Base-by-base conservation (phyloP, 1,284 basidiomycete genomes). In the Heterobasidion occidentale region DNA sequence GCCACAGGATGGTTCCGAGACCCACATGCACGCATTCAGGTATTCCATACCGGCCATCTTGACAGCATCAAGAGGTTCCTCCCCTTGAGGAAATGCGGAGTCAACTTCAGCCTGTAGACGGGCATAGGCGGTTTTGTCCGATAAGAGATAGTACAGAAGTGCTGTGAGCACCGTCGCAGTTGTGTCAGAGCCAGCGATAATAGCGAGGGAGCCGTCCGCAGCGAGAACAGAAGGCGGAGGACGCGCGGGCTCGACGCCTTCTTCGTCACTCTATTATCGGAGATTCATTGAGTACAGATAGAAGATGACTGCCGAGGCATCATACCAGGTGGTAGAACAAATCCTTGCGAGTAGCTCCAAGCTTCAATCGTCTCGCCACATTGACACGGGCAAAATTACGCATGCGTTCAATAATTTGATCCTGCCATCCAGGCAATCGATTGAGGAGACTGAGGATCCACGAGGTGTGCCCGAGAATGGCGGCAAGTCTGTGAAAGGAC, bases 291-390 rank as follows among this genome's bases (percentile, higher is more conserved):
- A 27, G 27, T 27, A 27, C 27, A 27, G 27, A 27, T 27, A 27
- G 27, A 27, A 27, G 27, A 27, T 27, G 6, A 27, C 5, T 27
- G 27, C 27, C 27, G 27, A 27, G 27, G 27, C 5, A 27, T 46
- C 52, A 6, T 57, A 77, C 77, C 19, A 78, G 60, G 60, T 78
- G 70, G 60, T 76, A 71, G 62, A 74, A 78, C 9, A 78, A 63
- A 59, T 78, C 77, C 57, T 74, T 76, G n/a, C 59, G 57, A 11
- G 36, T 53, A 2, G 59, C 44, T 12, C 59, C 57, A 15, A 56
- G 20, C 36, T 58, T 35, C 35, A 60, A 15, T 6, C 59, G 51
- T 15, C 54, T 44, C 7, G 46, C 7, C 4, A 55, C 54, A 19
- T 36, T 55, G 8, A 17, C 36, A 9, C 38, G 50, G 38, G 53